Conservation (phyloP, 441 rosid genomes). For the Gossypium gossypioides region DNA sequence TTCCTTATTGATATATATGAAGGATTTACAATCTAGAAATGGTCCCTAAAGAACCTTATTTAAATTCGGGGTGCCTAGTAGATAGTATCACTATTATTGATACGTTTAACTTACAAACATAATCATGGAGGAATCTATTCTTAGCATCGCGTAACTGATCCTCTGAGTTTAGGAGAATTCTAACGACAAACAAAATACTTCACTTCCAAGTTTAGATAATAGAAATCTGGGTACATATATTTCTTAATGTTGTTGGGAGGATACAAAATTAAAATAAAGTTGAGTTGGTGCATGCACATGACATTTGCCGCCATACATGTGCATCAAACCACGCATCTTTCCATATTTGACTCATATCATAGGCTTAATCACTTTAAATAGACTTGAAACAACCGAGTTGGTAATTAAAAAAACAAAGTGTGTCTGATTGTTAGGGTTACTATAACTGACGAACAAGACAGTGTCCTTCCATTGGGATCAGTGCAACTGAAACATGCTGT, state of each 20-base stretch:
- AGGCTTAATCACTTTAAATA: slow-evolving; percentile 9
- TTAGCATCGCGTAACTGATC: background rate
- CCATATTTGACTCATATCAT: background rate
- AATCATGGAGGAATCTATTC: slow-evolving; percentile 17
- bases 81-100: background rate
- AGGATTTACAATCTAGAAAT: background rate
- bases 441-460: slow-evolving; percentile 4
- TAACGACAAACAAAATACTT: slow-evolving; percentile 1
- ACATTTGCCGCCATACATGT: slow-evolving; percentile 8
- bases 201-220: background rate
- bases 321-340: slow-evolving; percentile 6
- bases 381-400: background rate
- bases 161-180: background rate
- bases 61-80: background rate
- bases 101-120: background rate
- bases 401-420: background rate
- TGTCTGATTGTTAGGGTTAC: slow-evolving; percentile 10
- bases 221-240: background rate
- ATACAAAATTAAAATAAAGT: background rate
- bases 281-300: slow-evolving; percentile 4
- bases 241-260: slow-evolving; percentile 1
- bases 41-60: background rate
- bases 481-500: background rate
- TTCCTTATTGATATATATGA: background rate
- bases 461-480: background rate